A percentile compares a stretch with the other conserved stretches of the same genome.
These are phyloP conservation scores for Berberis vulgaris DNA, from an alignment of 164 flowering plant genomes.

Conservation along the genomic window DNA sequence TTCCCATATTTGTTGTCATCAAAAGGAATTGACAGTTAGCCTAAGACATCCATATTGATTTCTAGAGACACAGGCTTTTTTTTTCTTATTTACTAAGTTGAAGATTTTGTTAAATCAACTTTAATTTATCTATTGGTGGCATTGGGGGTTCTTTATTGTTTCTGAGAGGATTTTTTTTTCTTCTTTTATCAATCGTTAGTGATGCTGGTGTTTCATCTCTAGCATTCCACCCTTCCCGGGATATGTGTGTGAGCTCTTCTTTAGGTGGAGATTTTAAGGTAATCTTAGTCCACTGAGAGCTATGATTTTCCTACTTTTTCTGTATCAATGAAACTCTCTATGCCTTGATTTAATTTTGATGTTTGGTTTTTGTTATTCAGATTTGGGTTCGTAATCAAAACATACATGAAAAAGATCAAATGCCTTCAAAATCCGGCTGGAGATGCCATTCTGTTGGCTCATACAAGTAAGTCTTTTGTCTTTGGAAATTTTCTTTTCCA, in stretches of 20 bases:
- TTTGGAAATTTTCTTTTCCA: not conserved
- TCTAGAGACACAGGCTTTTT: no score
- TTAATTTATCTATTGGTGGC: no score
- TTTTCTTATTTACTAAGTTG: no score
- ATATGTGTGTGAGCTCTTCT: constrained; percentile 79
- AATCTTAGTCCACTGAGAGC: constrained; percentile 3
- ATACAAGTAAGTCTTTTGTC: constrained; percentile 55
- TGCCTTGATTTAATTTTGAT: not conserved
- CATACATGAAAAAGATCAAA: constrained; percentile 26
- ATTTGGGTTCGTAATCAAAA: constrained; percentile 18
- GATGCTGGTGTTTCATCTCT: constrained; percentile 74
- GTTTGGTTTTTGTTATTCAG: not conserved
- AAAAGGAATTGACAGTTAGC: not conserved
- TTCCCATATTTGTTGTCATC: not conserved
- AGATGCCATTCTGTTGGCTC: constrained; percentile 92
- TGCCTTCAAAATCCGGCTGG: constrained; percentile 52
- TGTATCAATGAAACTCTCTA: no score
- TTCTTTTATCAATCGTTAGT: constrained; percentile 23
- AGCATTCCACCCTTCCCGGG: constrained; percentile 70
- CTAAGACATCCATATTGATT: not conserved
- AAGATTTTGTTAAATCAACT: no score
- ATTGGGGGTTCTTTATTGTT: not conserved
- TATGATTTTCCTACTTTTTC: not conserved
- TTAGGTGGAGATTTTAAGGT: constrained; percentile 96
- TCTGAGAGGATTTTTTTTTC: not conserved